Base-by-base conservation (phyloP, 2,329 filamentous ascomycete species). In the Neophaeococcomyces mojaviensis region DNA sequence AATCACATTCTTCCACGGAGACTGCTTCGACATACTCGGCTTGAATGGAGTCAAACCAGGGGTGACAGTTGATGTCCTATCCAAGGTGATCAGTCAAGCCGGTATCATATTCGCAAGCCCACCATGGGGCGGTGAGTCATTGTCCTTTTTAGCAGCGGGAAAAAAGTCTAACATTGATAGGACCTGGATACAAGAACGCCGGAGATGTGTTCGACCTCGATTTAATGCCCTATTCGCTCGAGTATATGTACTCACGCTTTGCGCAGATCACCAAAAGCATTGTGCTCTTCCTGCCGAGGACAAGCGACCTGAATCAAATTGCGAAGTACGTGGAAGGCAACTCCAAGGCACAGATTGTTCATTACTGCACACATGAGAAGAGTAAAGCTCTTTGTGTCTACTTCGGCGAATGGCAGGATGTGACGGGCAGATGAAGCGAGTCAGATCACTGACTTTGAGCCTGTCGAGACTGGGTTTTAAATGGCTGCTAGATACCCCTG, bases 331-430 rank as follows among this genome's bases (percentile, higher is more conserved):
- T 68, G 2, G 59, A 66, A 2, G 63, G 68, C 4, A 69, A 64
- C 2, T 60, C 69, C 46, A 85, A 84, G 66, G 71, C 87, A 15
- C 79, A 84, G 36, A 81, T 90, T 20, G 79, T 86, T 39, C 92
- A 98, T 68, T 97, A 97, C 62, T 95, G 89, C 61, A 86, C 94
- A 69, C 76, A 85, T 57, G 88, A 88, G 10, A 86, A 86, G 5
- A 96, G 89, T 64, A 96, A 96, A 67, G 78, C 77, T 18, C 61
- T 82, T 22, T 81, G 77, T 63, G 71, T 74, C 18, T 82, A 74
- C 55, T 76, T 77, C 54, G 78, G 78, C 15, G 44, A 53, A 16
- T 58, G 50, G 52, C 19, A 46, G 20, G 16, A 37, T 10, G 37
- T 37, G 6, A 19, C 16, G 19, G 24, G 10, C 10, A 10, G n/a